These are phyloP conservation scores for Kodamaea jinghongensis DNA, from an alignment of 805 yeast genomes.

Conservation along the genomic window DNA sequence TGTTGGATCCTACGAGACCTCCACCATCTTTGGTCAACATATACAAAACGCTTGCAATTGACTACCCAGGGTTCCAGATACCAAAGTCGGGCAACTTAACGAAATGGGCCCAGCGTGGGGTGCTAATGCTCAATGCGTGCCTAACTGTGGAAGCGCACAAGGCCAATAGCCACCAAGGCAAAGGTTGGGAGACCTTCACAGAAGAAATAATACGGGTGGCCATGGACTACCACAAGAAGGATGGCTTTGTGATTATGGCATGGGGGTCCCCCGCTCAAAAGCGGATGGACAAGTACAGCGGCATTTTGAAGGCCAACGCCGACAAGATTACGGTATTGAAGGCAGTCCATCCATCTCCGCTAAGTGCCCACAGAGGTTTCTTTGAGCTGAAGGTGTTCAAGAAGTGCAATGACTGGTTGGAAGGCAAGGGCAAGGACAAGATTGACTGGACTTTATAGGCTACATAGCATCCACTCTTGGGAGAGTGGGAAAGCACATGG, in stretches of 20 bases:
- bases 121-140: slow-evolving; percentile 80
- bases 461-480: no score
- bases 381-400: slow-evolving; percentile 74
- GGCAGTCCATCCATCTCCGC: slow-evolving; percentile 92
- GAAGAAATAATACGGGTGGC: slow-evolving; percentile 60
- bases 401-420: slow-evolving; percentile 76
- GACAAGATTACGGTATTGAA: slow-evolving; percentile 51
- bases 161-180: slow-evolving; percentile 86
- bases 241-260: slow-evolving; percentile 69
- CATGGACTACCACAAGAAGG: slow-evolving; percentile 41
- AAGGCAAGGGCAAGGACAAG: slow-evolving; percentile 33
- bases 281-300: slow-evolving; percentile 43
- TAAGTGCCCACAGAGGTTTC: slow-evolving; percentile 83
- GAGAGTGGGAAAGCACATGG: no score
- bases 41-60: slow-evolving; percentile 65
- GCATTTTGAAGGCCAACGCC: slow-evolving; percentile 21
- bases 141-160: slow-evolving; percentile 90
- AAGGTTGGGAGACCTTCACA: slow-evolving; percentile 93
- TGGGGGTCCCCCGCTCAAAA: slow-evolving; percentile 80
- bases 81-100: slow-evolving; percentile 66
- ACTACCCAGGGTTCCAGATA: slow-evolving; percentile 64
- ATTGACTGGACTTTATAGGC: slow-evolving; percentile 62
- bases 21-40: slow-evolving; percentile 88
- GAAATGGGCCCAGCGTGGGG: slow-evolving; percentile 86
- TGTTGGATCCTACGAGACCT: slow-evolving; percentile 70